These are phyloP conservation scores for Hydrangea macrophylla DNA, from an alignment of 148 eudicot genomes.

Conservation along the genomic window DNA sequence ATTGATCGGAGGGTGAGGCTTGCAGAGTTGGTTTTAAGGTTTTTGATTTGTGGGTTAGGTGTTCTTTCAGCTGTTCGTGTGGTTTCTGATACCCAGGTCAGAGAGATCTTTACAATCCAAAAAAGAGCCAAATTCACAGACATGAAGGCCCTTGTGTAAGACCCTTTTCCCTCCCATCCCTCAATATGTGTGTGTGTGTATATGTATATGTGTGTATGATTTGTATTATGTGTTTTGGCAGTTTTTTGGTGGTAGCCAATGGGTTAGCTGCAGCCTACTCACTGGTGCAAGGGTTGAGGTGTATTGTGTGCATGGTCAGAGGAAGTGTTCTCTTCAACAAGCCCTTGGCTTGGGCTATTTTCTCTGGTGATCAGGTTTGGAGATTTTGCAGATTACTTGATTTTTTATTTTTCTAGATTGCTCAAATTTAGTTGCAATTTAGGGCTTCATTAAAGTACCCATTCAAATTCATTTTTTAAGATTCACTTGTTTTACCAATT, in stretches of 20 bases:
- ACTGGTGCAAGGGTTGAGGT: constrained; percentile 66
- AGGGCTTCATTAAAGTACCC: too few relatives aligned
- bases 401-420: neutral
- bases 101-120: constrained; percentile 60
- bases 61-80: constrained; percentile 64
- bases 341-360: constrained; percentile 89
- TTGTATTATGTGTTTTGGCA: too few relatives aligned
- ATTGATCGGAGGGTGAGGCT: constrained; percentile 61
- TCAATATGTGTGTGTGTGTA: neutral
- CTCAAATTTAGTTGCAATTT: too few relatives aligned
- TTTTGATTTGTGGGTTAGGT: constrained; percentile 53
- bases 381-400: neutral
- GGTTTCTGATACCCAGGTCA: constrained; percentile 58
- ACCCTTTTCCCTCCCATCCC: neutral
- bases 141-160: constrained; percentile 91
- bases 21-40: constrained; percentile 67
- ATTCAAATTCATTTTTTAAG: too few relatives aligned
- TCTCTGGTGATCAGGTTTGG: constrained; percentile 99
- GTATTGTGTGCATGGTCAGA: constrained; percentile 63
- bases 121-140: constrained; percentile 84
- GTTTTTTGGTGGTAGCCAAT: constrained; percentile 80
- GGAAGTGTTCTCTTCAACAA: constrained; percentile 84
- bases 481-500: too few relatives aligned
- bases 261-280: constrained; percentile 84
- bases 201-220: neutral